Evolutionary conservation across 257 asterid species (phyloP), one percentile per base, ranked within the genome.

Genomic region (Solanum phureja): DNA sequence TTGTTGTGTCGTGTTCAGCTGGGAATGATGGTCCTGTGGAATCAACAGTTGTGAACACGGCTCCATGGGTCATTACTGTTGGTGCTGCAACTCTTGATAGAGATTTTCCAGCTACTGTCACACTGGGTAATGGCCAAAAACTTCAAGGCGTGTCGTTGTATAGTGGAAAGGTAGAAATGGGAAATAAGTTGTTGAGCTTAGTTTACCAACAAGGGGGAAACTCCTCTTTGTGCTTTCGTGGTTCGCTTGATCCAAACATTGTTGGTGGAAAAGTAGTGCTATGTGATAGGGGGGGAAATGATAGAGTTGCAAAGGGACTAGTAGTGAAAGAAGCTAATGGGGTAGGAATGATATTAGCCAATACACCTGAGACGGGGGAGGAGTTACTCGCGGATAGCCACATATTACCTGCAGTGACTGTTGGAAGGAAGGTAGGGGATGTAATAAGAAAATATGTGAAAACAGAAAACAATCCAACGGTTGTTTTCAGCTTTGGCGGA

Each of bases 31-130:
- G 93, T n/a, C 94, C 94, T 19, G 34, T 87, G 4, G 88, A 27
- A 84, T 88, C 91, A 21, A 88, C 91, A 2, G 38, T 92, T 11
- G 90, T 91, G 0, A 92, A 92, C 83, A 81, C 91, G n/a, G 93
- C 93, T 31, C 94, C 94, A 3, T 92, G 93, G 94, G 87, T 90
- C 24, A 88, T 90, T 88, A 90, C 94, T n/a, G 94, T 92, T 8
- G 94, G 94, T 0, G 94, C 94, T 3, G 94, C 93, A 2, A 90
- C 93, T 2, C 87, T 92, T 6, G 94, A 92, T 19, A 83, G 94
- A 11, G 94, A 92, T 49, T 92, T 92, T 79, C 94, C 94, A 1
- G 92, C 94, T 62, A 87, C 34, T 40, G 89, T 88, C 40, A 38
- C 40, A 6, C 27, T 92, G 19, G 94, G 93, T 8, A 90, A 88